These are phyloP conservation scores for Spiraea crenata DNA, from an alignment of 331 rosid species.

Conservation along the genomic window DNA sequence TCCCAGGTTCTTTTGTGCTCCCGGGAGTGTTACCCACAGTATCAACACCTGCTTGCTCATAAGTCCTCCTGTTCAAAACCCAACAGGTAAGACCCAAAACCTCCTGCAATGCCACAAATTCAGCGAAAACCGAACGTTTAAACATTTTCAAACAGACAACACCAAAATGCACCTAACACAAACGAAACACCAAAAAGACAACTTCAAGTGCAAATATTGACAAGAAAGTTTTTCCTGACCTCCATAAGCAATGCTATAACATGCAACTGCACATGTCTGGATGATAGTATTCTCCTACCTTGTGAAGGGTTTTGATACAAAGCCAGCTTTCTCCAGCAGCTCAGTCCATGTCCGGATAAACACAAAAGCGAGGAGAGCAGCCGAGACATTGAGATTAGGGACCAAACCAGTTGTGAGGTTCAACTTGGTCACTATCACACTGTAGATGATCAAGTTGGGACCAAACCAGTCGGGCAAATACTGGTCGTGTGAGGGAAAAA, in stretches of 20 bases:
- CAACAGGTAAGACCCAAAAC: constrained; percentile 93
- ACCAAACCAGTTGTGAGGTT: constrained; percentile 94
- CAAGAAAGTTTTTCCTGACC: constrained; percentile 41
- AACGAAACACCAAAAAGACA: neutral
- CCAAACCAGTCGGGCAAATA: too few relatives aligned
- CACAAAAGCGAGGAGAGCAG: constrained; percentile 90
- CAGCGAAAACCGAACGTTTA: constrained; percentile 7
- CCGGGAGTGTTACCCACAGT: constrained; percentile 74
- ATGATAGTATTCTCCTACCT: constrained; percentile 88
- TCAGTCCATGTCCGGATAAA: constrained; percentile 75
- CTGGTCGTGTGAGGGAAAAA: too few relatives aligned
- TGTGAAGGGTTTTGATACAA: constrained; percentile 75
- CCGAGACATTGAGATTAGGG: constrained; percentile 95
- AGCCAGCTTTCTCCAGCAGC: constrained; percentile 75
- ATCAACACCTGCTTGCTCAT: constrained; percentile 81
- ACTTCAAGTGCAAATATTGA: neutral
- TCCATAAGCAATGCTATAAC: constrained; percentile 93
- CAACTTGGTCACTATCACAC: constrained; percentile 82
- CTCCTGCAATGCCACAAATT: constrained; percentile 58
- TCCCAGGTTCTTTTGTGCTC: too few relatives aligned
- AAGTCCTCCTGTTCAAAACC: constrained; percentile 72
- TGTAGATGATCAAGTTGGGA: constrained; percentile 64
- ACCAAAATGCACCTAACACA: constrained; percentile 2
- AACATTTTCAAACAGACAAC: neutral
- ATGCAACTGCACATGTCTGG: constrained; percentile 97